A percentile compares a stretch with the other conserved stretches of the same genome.
phyloP scores from a whole-genome alignment of 768 basidiomycete species.

The Rhizopogon vulgaris region DNA sequence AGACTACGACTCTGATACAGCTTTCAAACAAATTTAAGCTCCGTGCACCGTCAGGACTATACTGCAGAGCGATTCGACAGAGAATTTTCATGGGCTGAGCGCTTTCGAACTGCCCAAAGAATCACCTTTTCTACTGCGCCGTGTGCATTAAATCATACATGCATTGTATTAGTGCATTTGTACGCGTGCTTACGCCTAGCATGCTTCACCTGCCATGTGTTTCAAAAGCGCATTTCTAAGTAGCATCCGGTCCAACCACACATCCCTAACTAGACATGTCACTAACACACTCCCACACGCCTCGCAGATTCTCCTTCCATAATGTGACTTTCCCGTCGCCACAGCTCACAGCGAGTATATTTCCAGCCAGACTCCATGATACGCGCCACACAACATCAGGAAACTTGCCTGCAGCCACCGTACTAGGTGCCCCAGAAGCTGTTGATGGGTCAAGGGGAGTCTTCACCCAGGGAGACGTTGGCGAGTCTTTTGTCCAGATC shows the following conservation, averaged over 20 bases:
- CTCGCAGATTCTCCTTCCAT: slow-evolving; percentile 95
- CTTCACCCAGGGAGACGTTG: slow-evolving; percentile 71
- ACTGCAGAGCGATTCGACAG: too few species aligned
- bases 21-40: background rate
- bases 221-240: too few species aligned
- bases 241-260: background rate
- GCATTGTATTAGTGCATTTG: too few species aligned
- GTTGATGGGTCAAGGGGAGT: slow-evolving; percentile 69
- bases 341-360: slow-evolving; percentile 91
- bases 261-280: slow-evolving; percentile 74
- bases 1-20: too few species aligned
- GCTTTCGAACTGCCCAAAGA: too few species aligned
- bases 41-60: too few species aligned
- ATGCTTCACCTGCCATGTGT: too few species aligned
- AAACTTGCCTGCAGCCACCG: slow-evolving; percentile 66
- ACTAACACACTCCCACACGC: slow-evolving; percentile 94
- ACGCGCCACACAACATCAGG: slow-evolving; percentile 97
- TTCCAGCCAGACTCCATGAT: slow-evolving; percentile 94
- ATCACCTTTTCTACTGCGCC: too few species aligned
- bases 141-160: too few species aligned
- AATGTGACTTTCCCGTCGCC: slow-evolving; percentile 96
- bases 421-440: slow-evolving; percentile 35
- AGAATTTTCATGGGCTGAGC: too few species aligned
- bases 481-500: slow-evolving; percentile 85
- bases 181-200: too few species aligned